phyloP scores from a whole-genome alignment of 306 rosid species.

The Pterocarpus santalinus region DNA sequence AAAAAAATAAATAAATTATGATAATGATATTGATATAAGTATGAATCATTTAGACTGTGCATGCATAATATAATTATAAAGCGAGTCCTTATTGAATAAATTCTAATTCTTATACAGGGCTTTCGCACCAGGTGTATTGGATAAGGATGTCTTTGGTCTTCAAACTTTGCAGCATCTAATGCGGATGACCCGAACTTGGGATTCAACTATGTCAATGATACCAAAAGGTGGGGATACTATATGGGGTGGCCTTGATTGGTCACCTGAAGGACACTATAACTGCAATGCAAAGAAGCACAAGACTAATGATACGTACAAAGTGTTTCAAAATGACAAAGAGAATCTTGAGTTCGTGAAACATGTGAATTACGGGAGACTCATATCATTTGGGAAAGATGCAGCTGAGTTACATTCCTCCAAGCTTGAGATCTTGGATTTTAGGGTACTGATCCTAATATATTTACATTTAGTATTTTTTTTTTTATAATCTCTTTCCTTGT shows the following conservation, averaged over 20 bases:
- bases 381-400: slow-evolving; percentile 77
- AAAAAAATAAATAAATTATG: too few relatives aligned
- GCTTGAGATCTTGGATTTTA: slow-evolving; percentile 74
- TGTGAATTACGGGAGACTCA: slow-evolving; percentile 72
- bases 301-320: slow-evolving; percentile 52
- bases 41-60: slow-evolving; percentile 14
- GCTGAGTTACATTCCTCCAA: slow-evolving; percentile 68
- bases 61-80: slow-evolving; percentile 7
- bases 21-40: slow-evolving; percentile 11
- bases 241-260: slow-evolving; percentile 92
- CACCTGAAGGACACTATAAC: slow-evolving; percentile 69
- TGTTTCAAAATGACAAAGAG: slow-evolving; percentile 45
- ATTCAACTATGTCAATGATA: slow-evolving; percentile 91
- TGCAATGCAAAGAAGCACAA: slow-evolving; percentile 68
- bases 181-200: slow-evolving; percentile 95
- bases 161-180: slow-evolving; percentile 76
- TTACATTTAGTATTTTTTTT: slow-evolving; percentile 25
- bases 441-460: slow-evolving; percentile 61
- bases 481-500: background rate
- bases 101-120: slow-evolving; percentile 63
- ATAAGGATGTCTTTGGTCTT: slow-evolving; percentile 83
- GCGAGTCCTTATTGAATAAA: slow-evolving; percentile 40
- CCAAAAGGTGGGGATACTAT: slow-evolving; percentile 88
- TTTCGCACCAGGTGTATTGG: slow-evolving; percentile 80
- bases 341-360: slow-evolving; percentile 34